Evolutionary conservation across 2,329 filamentous ascomycete genomes (phyloP), one percentile per base, ranked within the genome.

Genomic region (Diaporthe longicolla): DNA sequence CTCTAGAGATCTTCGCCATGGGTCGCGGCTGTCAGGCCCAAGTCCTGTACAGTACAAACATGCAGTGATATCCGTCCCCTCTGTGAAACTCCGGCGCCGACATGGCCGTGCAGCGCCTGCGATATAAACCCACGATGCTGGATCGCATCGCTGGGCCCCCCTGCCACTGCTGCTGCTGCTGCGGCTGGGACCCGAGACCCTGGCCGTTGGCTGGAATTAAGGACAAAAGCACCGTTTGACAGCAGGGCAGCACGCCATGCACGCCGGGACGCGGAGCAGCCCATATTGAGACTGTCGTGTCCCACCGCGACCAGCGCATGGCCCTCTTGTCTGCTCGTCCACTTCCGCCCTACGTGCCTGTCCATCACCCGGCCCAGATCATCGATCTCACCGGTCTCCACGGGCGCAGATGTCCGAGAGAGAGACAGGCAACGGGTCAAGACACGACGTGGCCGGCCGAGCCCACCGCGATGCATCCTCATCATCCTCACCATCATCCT

Each of bases 231-330:
- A 24, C 26, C 29, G 21, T 66, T 50, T 50, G 43, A 50, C 61
- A 66, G 61, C 61, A 65, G n/a, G 61, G 43, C 61, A 35, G 61
- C 61, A 66, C 61, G 61, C 52, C 61, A 66, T 66, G 61, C 61
- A 66, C 61, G 3, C n/a, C 61, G 61, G 61, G 61, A 66, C 43
- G 26, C 40, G 43, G 45, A 15, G 29, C 61, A 15, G 29, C 11
- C 40, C 61, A 24, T 17, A 24, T 66, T n/a, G 35, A 45, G n/a
- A n/a, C 15, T 48, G 21, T 15, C 21, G 13, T 35, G 61, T 50
- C 61, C 61, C 61, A 52, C 61, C 21, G 45, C 29, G 61, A 66
- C 61, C 58, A 63, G 40, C 58, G 37, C 37, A 32, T 50, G 59
- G 40, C 59, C 40, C 43, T 65, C 40, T 13, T 37, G 19, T 24